Base-by-base conservation (phyloP, 345 rosid species). In the Pseudoturritis turrita region DNA sequence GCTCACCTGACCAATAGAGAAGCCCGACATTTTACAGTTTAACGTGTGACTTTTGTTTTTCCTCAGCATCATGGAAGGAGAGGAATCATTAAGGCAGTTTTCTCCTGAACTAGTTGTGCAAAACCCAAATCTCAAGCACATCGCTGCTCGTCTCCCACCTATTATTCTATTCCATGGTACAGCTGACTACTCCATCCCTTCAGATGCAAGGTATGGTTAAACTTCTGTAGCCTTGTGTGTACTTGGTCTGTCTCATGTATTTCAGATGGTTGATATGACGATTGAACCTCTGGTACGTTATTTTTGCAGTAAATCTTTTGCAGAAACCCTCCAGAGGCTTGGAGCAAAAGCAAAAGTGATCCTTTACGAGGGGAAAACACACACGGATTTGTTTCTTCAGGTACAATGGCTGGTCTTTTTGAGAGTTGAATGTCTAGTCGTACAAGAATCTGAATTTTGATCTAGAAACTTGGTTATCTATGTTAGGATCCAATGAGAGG, bases 401-500 rank as follows among this genome's bases (percentile, higher is more conserved):
- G 98, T 89, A 75, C 33, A 71, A 11, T 10, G 13, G 9, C 44
- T 7, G 0, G 46, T 57, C 19, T 49, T 65, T 31, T 41, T 64
- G 49, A 29, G 40, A 21, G 41, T 1, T 49, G 21, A 71, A 23
- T 49, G 55, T 46, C 31, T 45, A 0, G 28, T 64, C 14, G n/a
- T n/a, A 56, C 21, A 36, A 26, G 35, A 71, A 70, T 14, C 54
- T 71, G 51, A 50, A 33, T 60, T 46, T 17, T 37, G 39, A 53
- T 70, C 1, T 55, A 10, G 36, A 33, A 36, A 39, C 7, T 31
- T 62, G 54, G 53, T 44, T 36, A 45, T 56, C 67, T 57, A 8
- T 54, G 66, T 47, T 80, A 95, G 99, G 99, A 91, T 83, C 99
- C 98, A 13, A 89, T 95, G 99, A 87, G 99, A 77, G 99, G 99